phyloP scores from a whole-genome alignment of 1,139 yeast genomes.

The Saccharomyces hybrid region DNA sequence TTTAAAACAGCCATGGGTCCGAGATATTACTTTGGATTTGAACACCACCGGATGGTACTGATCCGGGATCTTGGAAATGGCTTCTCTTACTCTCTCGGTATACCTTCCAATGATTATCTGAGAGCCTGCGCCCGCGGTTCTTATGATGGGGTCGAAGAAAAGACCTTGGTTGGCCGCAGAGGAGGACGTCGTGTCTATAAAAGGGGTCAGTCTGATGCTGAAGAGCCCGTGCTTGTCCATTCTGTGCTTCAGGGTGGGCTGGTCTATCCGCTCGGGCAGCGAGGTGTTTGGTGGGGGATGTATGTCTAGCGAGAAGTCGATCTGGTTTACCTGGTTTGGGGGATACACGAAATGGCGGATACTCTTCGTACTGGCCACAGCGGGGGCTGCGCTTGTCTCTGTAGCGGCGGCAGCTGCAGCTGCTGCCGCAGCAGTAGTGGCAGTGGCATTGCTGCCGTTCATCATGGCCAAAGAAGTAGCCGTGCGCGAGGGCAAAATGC shows the following conservation, averaged over 20 bases:
- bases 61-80: conserved; percentile 71
- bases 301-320: not conserved
- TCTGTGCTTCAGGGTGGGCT: conserved; percentile 20
- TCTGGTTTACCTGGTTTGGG: not conserved
- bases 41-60: conserved; percentile 76
- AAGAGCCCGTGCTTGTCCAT: conserved; percentile 54
- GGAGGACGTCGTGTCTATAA: conserved; percentile 73
- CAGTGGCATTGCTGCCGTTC: conserved; percentile 3
- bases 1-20: conserved; percentile 77
- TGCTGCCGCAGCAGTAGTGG: not conserved
- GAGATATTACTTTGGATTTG: conserved; percentile 85
- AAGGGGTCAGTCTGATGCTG: conserved; percentile 74
- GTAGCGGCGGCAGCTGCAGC: conserved; percentile 1
- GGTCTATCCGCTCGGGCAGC: conserved; percentile 16
- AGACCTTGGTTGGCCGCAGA: conserved; percentile 60
- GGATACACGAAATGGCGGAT: conserved; percentile 17
- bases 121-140: conserved; percentile 60
- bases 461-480: not conserved
- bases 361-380: conserved; percentile 17
- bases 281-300: conserved; percentile 12
- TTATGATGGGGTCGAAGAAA: conserved; percentile 74
- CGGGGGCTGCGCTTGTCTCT: conserved; percentile 6
- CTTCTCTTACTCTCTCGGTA: conserved; percentile 73
- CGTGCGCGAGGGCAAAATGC: not conserved
- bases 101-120: conserved; percentile 71